Percentiles rank a stretch among this genome's conserved stretches.
phyloP scores from a whole-genome alignment of 495 filamentous ascomycete genomes.

The Alectoria sarmentosa region DNA sequence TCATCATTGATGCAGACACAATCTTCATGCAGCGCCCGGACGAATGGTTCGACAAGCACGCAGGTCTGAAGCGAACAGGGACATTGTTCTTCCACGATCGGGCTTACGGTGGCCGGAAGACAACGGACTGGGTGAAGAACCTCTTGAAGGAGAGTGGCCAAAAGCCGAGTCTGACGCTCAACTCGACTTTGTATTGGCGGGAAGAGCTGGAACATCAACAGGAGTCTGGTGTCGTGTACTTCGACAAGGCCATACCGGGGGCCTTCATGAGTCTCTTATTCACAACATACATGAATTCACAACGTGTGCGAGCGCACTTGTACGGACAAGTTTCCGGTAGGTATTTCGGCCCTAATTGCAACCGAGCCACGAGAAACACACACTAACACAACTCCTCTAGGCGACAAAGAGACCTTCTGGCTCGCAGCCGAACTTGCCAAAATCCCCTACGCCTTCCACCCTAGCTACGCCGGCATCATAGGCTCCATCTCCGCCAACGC shows the following conservation, averaged over 20 bases:
- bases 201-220: slow-evolving; percentile 21
- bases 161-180: slow-evolving; percentile 20
- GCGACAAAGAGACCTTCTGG: slow-evolving; percentile 18
- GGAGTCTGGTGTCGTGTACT: slow-evolving; percentile 31
- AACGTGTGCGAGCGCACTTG: not conserved
- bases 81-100: slow-evolving; percentile 39
- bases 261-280: slow-evolving; percentile 28
- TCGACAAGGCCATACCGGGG: slow-evolving; percentile 27
- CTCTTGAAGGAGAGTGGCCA: slow-evolving; percentile 15
- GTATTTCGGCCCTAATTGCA: not conserved
- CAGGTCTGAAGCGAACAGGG: slow-evolving; percentile 29
- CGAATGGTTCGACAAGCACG: slow-evolving; percentile 25
- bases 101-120: slow-evolving; percentile 17
- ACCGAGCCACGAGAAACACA: not conserved
- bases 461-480: slow-evolving; percentile 21
- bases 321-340: not conserved
- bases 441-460: slow-evolving; percentile 14
- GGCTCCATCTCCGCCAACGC: slow-evolving; percentile 11
- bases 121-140: slow-evolving; percentile 9
- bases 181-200: slow-evolving; percentile 26
- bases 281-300: slow-evolving; percentile 26
- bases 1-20: slow-evolving; percentile 31
- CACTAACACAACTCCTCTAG: not conserved
- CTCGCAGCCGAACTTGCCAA: slow-evolving; percentile 11
- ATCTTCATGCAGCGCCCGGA: slow-evolving; percentile 29